These are phyloP conservation scores for Pleurotus ostreatus DNA, from an alignment of 768 basidiomycete genomes.

Conservation along the genomic window DNA sequence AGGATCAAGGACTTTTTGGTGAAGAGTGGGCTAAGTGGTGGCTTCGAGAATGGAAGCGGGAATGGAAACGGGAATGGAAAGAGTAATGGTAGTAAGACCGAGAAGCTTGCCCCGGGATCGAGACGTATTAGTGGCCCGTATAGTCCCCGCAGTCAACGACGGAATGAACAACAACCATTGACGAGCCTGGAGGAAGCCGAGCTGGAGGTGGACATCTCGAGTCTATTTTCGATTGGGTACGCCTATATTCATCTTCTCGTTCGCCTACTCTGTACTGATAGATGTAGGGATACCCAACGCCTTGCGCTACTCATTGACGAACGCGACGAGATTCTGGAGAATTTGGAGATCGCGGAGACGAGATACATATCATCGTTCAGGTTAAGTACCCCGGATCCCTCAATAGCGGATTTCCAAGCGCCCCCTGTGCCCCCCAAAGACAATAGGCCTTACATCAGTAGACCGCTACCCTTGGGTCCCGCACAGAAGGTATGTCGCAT, in stretches of 20 bases:
- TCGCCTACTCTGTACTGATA: background rate
- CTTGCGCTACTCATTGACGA: constrained; percentile 71
- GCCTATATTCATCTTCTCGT: constrained; percentile 15
- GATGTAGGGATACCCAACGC: constrained; percentile 58
- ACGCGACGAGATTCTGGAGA: constrained; percentile 72
- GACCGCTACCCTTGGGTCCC: constrained; percentile 53
- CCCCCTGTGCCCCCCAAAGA: constrained; percentile 31
- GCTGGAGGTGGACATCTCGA: constrained; percentile 63
- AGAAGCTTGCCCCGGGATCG: background rate
- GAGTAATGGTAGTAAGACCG: constrained; percentile 19
- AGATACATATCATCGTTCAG: constrained; percentile 75
- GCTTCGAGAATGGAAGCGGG: constrained; percentile 32
- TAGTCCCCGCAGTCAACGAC: background rate
- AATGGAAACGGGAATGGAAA: constrained; percentile 23
- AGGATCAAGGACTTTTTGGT: constrained; percentile 65
- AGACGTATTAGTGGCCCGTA: constrained; percentile 10
- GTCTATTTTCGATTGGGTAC: constrained; percentile 73
- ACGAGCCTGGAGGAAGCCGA: constrained; percentile 37
- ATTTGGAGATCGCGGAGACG: constrained; percentile 77
- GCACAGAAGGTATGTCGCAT: constrained; percentile 22
- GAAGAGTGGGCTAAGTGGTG: constrained; percentile 62
- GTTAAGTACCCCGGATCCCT: constrained; percentile 69
- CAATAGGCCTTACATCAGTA: constrained; percentile 57
- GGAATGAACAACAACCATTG: constrained; percentile 38
- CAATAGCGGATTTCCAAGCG: constrained; percentile 55